Evolutionary conservation across 2,329 filamentous ascomycete species (phyloP), one percentile per base, ranked within the genome.

Genomic region (Pseudogymnoascus sp.): DNA sequence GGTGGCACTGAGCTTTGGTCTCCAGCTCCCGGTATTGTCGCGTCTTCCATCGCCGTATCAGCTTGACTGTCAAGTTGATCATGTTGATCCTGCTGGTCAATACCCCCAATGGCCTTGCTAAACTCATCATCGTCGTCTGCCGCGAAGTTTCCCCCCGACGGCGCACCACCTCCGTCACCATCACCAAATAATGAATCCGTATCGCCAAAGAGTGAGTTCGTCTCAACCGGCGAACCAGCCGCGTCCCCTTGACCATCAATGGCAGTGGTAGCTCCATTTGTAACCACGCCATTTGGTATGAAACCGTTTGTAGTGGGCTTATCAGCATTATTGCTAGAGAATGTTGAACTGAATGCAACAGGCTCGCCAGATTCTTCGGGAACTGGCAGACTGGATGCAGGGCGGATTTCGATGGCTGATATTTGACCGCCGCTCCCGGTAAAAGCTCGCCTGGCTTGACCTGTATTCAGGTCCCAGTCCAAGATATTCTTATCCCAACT

Each of bases 401-500:
- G 93, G 2, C 95, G 84, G 64, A 91, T 83, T 75, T 97, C 93
- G 42, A 99, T 87, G 1, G 91, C 86, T 1, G 91, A 95, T 64
- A 97, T 92, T 73, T 99, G 95, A 5, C 89, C 82, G 12, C 88
- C 90, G 62, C 83, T 90, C 1, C 89, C 88, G 56, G 88, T 86
- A 71, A 93, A 97, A 4, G 83, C 82, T 10, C 93, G 84, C 67
- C 86, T 87, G 5, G 89, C 81, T 69, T 89, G 82, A 0, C 95
- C 95, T 1, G 86, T 95, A 70, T 97, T 91, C 25, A 99, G 76
- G 74, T 97, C 95, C 95, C 95, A 99, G 73, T 97, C 93, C 62
- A 92, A 84, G 0, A 97, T 88, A 16, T 85, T 89, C 77, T 96
- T 97, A 75, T 99, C 95, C 95, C 95, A 99, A 73, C 92, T 93